Evolutionary conservation across 2,329 filamentous ascomycete genomes (phyloP), one percentile per base, ranked within the genome.

Genomic region (Cladosporium sphaerospermum): DNA sequence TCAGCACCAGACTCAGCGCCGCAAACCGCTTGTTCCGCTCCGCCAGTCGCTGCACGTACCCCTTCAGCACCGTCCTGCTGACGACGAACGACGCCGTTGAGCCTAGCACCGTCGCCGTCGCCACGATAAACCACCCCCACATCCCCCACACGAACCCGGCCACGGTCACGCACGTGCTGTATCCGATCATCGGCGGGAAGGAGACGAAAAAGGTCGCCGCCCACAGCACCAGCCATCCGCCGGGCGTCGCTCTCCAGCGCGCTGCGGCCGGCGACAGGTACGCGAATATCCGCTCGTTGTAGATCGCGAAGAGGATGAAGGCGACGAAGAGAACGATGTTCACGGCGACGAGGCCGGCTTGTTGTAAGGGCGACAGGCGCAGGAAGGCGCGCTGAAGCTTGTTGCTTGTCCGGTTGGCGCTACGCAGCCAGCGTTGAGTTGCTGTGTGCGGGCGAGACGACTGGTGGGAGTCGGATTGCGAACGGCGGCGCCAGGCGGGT

Each of bases 151-250:
- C 79, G 63, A 87, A 88, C 0, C 85, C 85, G 3, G 82, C 75
- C 16, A 86, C 76, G 1, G 84, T 88, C 31, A 86, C 75, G 62
- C 85, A 84, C 1, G 86, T 88, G 56, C 85, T 88, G 75, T 95
- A 96, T 11, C 91, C 91, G 58, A 96, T 85, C 62, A 95, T 71
- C 2, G 91, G 91, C 16, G 91, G 91, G 69, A 96, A 95, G 2
- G 85, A 88, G 13, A 90, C 86, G 39, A 80, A 67, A 67, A 91
- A 89, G 34, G 87, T 85, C 61, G 88, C 74, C 32, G 80, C 68
- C 81, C 89, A 95, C 37, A 93, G 76, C 46, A 96, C 80, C 56
- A 84, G 70, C 75, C 83, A 88, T 41, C 89, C 92, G 49, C 79
- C 83, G 1, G 76, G 79, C 4, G 90, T 74, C 31, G 82, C 78